These are phyloP conservation scores for Petunia secreta DNA, from an alignment of 257 asterid genomes.

Conservation along the genomic window DNA sequence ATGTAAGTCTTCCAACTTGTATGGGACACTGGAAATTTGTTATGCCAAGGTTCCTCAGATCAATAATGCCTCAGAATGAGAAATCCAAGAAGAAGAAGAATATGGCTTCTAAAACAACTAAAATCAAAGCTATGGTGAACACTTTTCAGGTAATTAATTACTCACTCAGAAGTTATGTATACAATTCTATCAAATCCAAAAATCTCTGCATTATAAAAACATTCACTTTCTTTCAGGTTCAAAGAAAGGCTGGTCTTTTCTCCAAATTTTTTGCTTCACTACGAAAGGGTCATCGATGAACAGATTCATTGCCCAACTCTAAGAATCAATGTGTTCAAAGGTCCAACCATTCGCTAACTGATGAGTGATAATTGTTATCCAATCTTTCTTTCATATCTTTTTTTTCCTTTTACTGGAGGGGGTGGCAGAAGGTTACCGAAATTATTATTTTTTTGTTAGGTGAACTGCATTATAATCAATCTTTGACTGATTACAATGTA, in stretches of 20 bases:
- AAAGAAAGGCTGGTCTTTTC: slow-evolving; percentile 33
- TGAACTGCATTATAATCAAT: background rate
- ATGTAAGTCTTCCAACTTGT: slow-evolving; percentile 37
- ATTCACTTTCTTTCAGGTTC: slow-evolving; percentile 29
- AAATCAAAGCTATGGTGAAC: slow-evolving; percentile 36
- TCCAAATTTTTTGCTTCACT: slow-evolving; percentile 31
- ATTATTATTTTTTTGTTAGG: background rate
- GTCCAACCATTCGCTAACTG: background rate
- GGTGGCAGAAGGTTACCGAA: background rate
- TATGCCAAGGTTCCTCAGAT: slow-evolving; percentile 43
- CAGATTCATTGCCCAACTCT: background rate
- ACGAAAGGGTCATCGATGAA: slow-evolving; percentile 30
- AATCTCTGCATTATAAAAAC: background rate
- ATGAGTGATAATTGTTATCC: background rate
- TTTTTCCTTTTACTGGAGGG: background rate
- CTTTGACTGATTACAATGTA: slow-evolving; percentile 5
- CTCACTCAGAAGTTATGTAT: background rate
- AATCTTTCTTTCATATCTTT: background rate
- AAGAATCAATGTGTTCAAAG: background rate
- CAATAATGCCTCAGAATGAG: slow-evolving; percentile 25
- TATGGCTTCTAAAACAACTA: slow-evolving; percentile 23
- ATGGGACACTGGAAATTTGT: slow-evolving; percentile 47
- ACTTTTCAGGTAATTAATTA: slow-evolving; percentile 30
- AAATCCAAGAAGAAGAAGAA: slow-evolving; percentile 29
- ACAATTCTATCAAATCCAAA: background rate